These are phyloP conservation scores for Cyberlindnera xylosilytica DNA, from an alignment of 805 yeast species.

Conservation along the genomic window DNA sequence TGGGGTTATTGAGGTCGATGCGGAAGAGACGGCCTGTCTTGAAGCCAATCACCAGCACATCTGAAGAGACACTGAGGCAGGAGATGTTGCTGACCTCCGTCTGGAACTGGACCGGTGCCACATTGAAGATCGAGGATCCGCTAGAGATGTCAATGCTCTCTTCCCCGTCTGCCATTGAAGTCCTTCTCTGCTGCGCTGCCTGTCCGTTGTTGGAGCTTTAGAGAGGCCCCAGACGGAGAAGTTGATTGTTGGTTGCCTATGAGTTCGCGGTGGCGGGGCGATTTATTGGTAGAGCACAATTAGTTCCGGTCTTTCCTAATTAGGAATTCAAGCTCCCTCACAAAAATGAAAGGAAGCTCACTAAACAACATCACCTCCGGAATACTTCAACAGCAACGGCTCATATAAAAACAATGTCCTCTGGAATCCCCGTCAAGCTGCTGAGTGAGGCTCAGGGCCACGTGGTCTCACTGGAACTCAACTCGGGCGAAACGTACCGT, in stretches of 20 bases:
- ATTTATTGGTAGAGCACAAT: no score
- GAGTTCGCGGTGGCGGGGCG: no score
- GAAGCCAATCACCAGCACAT: slow-evolving; percentile 53
- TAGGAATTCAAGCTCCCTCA: slow-evolving; percentile 10
- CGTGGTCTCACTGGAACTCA: slow-evolving; percentile 73
- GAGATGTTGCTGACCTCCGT: slow-evolving; percentile 44
- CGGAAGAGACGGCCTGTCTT: slow-evolving; percentile 51
- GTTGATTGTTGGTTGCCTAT: no score
- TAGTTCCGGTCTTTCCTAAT: slow-evolving; percentile 3
- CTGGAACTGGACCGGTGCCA: slow-evolving; percentile 49
- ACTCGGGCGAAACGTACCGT: slow-evolving; percentile 81
- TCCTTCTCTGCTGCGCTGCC: no score
- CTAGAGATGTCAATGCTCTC: slow-evolving; percentile 8
- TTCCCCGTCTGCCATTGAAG: slow-evolving; percentile 17
- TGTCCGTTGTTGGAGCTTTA: no score
- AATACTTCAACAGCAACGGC: background rate
- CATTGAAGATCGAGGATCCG: slow-evolving; percentile 20
- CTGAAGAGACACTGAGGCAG: slow-evolving; percentile 51
- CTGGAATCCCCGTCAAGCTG: slow-evolving; percentile 81
- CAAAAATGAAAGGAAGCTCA: no score
- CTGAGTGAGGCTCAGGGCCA: slow-evolving; percentile 91
- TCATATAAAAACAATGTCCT: slow-evolving; percentile 28
- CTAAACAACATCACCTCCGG: no score
- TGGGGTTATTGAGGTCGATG: slow-evolving; percentile 67
- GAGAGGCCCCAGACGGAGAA: no score